Conservation (phyloP, 768 basidiomycete species). For the Xerocomellus chrysenteron region DNA sequence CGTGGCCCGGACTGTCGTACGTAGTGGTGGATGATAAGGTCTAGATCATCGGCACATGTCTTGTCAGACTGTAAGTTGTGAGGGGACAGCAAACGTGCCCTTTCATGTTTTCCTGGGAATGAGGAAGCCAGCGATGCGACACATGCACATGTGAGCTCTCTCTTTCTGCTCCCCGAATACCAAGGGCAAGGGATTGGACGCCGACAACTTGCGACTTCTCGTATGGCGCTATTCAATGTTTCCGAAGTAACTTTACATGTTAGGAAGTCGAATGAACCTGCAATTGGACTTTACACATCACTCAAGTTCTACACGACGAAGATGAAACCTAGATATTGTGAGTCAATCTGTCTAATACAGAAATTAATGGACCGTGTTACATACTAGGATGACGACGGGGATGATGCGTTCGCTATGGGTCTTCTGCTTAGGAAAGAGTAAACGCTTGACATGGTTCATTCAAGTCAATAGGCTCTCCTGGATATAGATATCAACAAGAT, state of each 20-base stretch:
- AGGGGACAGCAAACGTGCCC: neutral
- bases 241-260: slow-evolving; percentile 8
- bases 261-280: slow-evolving; percentile 9
- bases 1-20: slow-evolving; percentile 1
- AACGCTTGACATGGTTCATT: neutral
- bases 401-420: slow-evolving; percentile 3
- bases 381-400: neutral
- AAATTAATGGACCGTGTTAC: neutral
- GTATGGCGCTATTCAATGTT: slow-evolving; percentile 1
- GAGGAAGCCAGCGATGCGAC: slow-evolving; percentile 1
- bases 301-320: slow-evolving; percentile 2
- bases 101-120: slow-evolving; percentile 1
- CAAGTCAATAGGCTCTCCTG: neutral
- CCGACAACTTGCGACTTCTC: neutral
- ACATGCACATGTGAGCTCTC: slow-evolving; percentile 3
- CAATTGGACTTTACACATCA: slow-evolving; percentile 5
- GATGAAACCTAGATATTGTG: neutral
- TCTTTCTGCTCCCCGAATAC: slow-evolving; percentile 6
- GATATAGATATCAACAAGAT: neutral
- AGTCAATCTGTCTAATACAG: neutral
- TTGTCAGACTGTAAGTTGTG: slow-evolving; percentile 8
- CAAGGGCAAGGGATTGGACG: slow-evolving; percentile 8
- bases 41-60: slow-evolving; percentile 6
- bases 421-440: neutral
- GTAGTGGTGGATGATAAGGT: neutral